phyloP scores from a whole-genome alignment of 2,329 filamentous ascomycete species.

The Pezicula radicicola region DNA sequence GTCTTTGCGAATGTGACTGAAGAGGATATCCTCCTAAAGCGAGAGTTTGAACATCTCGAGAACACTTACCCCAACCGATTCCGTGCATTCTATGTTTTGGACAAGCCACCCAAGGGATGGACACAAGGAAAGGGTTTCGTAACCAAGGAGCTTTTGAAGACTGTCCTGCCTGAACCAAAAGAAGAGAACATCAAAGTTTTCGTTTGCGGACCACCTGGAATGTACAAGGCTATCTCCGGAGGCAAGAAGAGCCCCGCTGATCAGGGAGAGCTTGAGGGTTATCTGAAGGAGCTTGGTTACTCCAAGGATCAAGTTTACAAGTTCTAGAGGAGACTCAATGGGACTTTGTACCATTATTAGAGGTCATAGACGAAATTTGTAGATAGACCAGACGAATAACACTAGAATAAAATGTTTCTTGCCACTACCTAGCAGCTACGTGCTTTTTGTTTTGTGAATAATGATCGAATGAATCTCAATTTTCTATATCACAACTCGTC shows the following conservation, averaged over 20 bases:
- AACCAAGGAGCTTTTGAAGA: slow-evolving; percentile 90
- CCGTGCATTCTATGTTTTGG: slow-evolving; percentile 89
- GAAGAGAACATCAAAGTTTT: slow-evolving; percentile 93
- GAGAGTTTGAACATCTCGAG: slow-evolving; percentile 81
- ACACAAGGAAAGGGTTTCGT: slow-evolving; percentile 75
- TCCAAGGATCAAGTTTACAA: slow-evolving; percentile 92
- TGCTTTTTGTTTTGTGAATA: too few relatives aligned
- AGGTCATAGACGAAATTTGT: neutral
- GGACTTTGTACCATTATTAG: neutral
- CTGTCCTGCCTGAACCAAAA: slow-evolving; percentile 89
- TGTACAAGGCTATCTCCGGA: slow-evolving; percentile 93
- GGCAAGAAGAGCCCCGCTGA: slow-evolving; percentile 88
- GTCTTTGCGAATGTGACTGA: slow-evolving; percentile 89
- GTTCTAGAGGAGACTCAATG: slow-evolving; percentile 54
- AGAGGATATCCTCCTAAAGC: slow-evolving; percentile 87
- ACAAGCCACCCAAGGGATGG: slow-evolving; percentile 80
- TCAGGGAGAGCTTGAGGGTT: slow-evolving; percentile 80
- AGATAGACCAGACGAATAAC: neutral
- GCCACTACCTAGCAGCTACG: too few relatives aligned
- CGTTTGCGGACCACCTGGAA: slow-evolving; percentile 85
- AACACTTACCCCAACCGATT: slow-evolving; percentile 95
- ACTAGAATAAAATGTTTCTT: neutral
- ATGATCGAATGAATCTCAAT: too few relatives aligned
- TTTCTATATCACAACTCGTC: too few relatives aligned
- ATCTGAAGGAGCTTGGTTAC: slow-evolving; percentile 82